These are phyloP conservation scores for Phytophthora multivora DNA, from an alignment of 352 stramenopile species.

Conservation along the genomic window DNA sequence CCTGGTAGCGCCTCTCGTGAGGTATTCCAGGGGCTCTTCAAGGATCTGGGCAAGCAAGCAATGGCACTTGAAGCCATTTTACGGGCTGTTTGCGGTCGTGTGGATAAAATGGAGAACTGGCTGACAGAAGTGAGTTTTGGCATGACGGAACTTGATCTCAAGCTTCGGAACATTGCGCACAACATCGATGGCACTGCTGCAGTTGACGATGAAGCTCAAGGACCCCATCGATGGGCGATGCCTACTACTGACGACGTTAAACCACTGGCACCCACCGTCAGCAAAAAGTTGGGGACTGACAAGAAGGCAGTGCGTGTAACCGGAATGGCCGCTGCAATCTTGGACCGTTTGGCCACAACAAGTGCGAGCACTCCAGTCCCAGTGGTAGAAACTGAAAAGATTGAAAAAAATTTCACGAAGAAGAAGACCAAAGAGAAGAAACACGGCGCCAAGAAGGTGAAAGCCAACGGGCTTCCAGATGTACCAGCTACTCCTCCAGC, in stretches of 20 bases:
- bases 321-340: constrained; percentile 64
- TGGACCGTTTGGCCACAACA: constrained; percentile 47
- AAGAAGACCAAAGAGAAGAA: constrained; percentile 40
- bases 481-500: background rate
- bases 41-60: constrained; percentile 72
- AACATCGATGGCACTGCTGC: constrained; percentile 80
- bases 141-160: constrained; percentile 76
- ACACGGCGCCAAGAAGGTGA: constrained; percentile 28
- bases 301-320: constrained; percentile 65
- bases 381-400: constrained; percentile 21
- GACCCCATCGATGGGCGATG: constrained; percentile 50
- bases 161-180: constrained; percentile 79
- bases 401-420: constrained; percentile 24
- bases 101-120: constrained; percentile 79
- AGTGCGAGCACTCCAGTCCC: constrained; percentile 4
- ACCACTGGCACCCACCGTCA: constrained; percentile 34
- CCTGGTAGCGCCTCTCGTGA: constrained; percentile 43
- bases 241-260: constrained; percentile 38
- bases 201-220: constrained; percentile 55
- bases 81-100: constrained; percentile 67
- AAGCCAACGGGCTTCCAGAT: constrained; percentile 6
- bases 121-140: constrained; percentile 75
- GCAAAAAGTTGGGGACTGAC: constrained; percentile 57
- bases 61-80: constrained; percentile 80
- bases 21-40: constrained; percentile 75